Percentiles rank a stretch among this genome's conserved stretches.
phyloP scores from a whole-genome alignment of 1,139 yeast genomes.

The Pichia sp. region DNA sequence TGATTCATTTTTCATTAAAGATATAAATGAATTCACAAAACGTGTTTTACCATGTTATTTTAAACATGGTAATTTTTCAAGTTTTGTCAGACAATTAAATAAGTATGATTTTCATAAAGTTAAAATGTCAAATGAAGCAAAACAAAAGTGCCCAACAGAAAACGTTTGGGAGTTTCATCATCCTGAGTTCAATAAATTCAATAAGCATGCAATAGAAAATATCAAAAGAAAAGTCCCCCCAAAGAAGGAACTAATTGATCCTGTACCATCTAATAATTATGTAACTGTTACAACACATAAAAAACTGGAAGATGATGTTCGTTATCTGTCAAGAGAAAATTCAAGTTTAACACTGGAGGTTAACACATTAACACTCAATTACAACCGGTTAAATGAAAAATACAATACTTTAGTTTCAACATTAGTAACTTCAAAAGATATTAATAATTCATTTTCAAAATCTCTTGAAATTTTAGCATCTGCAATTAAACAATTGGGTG shows the following conservation, averaged over 20 bases:
- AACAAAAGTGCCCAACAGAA: slow-evolving; percentile 51
- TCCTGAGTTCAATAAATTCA: slow-evolving; percentile 74
- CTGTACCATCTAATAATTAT: slow-evolving; percentile 10
- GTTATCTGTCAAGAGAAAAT: slow-evolving; percentile 23
- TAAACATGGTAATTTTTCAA: slow-evolving; percentile 89
- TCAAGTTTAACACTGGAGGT: slow-evolving; percentile 14
- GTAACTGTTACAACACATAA: slow-evolving; percentile 22
- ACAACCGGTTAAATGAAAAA: slow-evolving; percentile 30
- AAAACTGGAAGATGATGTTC: slow-evolving; percentile 23
- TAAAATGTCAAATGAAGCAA: slow-evolving; percentile 32
- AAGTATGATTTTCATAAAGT: slow-evolving; percentile 97
- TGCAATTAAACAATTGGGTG: slow-evolving; percentile 50
- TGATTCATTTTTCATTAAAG: slow-evolving; percentile 80
- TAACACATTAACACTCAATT: slow-evolving; percentile 13
- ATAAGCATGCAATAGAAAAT: slow-evolving; percentile 64
- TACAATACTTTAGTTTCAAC: slow-evolving; percentile 62
- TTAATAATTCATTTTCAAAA: slow-evolving; percentile 50
- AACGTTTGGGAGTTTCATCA: slow-evolving; percentile 94
- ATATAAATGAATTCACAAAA: slow-evolving; percentile 84
- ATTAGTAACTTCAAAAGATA: slow-evolving; percentile 47
- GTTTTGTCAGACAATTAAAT: slow-evolving; percentile 89
- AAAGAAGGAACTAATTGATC: slow-evolving; percentile 21
- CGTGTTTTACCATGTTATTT: slow-evolving; percentile 83
- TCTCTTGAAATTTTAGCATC: slow-evolving; percentile 46
- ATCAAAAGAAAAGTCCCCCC: slow-evolving; percentile 77